Evolutionary conservation across 176 grass and related monocot genomes (phyloP).

Genomic region (Aegilops bicornis): DNA sequence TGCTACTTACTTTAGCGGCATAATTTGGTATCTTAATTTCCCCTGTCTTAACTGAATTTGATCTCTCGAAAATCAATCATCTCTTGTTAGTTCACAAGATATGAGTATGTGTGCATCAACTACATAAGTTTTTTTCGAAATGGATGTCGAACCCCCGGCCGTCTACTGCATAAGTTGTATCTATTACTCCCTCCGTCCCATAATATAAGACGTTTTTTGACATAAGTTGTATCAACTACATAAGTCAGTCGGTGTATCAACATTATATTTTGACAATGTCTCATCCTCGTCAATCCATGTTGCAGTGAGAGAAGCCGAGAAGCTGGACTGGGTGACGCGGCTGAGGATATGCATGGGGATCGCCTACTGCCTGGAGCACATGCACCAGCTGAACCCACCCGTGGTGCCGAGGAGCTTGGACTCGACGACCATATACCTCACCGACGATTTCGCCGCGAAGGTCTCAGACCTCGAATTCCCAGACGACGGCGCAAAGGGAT

Average conservation of each 20-base stretch:
- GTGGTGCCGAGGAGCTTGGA: constrained; percentile 47
- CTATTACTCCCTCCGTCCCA: too few relatives aligned
- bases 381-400: constrained; percentile 67
- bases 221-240: background rate
- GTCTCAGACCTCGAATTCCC: constrained; percentile 59
- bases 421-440: constrained; percentile 71
- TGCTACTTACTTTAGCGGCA: background rate
- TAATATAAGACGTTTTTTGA: too few relatives aligned
- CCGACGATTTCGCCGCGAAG: constrained; percentile 83
- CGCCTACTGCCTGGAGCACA: constrained; percentile 78
- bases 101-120: background rate
- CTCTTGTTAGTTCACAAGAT: background rate
- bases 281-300: background rate
- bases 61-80: background rate
- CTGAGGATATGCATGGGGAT: constrained; percentile 92
- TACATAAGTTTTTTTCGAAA: background rate
- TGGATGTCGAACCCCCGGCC: too few relatives aligned
- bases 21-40: background rate
- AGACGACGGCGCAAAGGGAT: constrained; percentile 18
- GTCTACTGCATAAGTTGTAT: too few relatives aligned
- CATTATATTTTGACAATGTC: background rate
- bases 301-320: constrained; percentile 73
- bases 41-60: background rate
- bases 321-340: constrained; percentile 63
- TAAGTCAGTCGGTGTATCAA: background rate